A percentile compares a stretch with the other conserved stretches of the same genome.
phyloP scores from a whole-genome alignment of 2,329 filamentous ascomycete species.

The Clarireedia hainanense region DNA sequence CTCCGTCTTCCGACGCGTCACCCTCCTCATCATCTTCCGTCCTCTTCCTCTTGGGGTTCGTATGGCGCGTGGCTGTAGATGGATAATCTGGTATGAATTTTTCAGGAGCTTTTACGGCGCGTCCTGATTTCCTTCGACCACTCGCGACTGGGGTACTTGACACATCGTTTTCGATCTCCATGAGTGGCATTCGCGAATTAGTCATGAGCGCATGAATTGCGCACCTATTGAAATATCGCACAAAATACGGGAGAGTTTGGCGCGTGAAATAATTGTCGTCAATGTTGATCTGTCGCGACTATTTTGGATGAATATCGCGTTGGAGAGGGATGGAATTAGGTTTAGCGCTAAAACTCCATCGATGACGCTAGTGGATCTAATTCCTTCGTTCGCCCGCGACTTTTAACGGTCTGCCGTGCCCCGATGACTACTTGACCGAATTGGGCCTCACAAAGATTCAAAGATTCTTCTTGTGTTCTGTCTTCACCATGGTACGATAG shows the following conservation, averaged over 20 bases:
- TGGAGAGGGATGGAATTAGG: conserved; percentile 4
- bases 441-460: no score
- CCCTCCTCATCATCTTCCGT: conserved; percentile 37
- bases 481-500: neutral
- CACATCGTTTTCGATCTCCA: conserved; percentile 47
- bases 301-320: conserved; percentile 3
- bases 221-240: neutral
- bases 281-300: conserved; percentile 2
- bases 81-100: conserved; percentile 48
- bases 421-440: no score
- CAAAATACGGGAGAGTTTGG: neutral
- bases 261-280: conserved; percentile 1
- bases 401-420: neutral
- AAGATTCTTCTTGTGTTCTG: neutral
- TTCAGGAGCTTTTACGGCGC: conserved; percentile 52
- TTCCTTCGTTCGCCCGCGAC: neutral
- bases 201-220: conserved; percentile 31
- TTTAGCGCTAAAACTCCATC: conserved; percentile 5
- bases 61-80: conserved; percentile 31
- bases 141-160: conserved; percentile 44
- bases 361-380: neutral
- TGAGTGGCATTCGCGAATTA: conserved; percentile 38
- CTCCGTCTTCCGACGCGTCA: conserved; percentile 40
- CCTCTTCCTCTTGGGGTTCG: conserved; percentile 51
- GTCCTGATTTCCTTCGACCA: conserved; percentile 57